Base-by-base conservation (phyloP, 129 eudicot species). In the Tagetes erecta region DNA sequence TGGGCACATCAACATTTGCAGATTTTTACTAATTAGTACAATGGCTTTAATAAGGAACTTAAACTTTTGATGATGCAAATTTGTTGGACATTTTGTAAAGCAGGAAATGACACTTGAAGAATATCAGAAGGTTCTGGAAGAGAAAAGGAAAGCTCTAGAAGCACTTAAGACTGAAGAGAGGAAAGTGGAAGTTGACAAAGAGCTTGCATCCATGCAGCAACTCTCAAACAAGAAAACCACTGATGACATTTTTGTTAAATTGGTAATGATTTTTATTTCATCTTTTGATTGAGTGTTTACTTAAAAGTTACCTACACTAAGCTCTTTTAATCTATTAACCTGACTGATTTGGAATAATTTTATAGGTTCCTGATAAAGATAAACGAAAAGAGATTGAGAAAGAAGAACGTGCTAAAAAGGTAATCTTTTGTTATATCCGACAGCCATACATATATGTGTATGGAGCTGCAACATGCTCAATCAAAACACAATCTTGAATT, bases 21-120 rank as follows among this genome's bases (percentile, higher is more conserved):
- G 52, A 0, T 10, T 47, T 47, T 11, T 47, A 47, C 3, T 14
- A 51, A 51, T 31, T 10, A 51, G 6, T 59, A 35, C 1, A 4
- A 6, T 11, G 64, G 39, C 40, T 59, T 59, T 59, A 55, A 20
- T 59, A 33, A 59, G 1, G 40, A 35, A 31, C 35, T 35, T 59
- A 5, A 37, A 57, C 9, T 3, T 12, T 12, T 36, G 41, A 35
- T 5, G 45, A 62, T 36, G 67, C 67, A 1, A 36, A 62, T 10
- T 64, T 64, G 70, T 6, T n/a, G 70, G 35, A 64, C 2, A 39
- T 8, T 14, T 64, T 39, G 13, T 50, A 40, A 39, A 76, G 70
- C 66, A 92, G 98, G 96, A 93, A 78, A 93, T 93, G 98, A 93
- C 98, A 6, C 92, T 93, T 64, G 98, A 93, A 84, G 98, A 93